A percentile compares a stretch with the other conserved stretches of the same genome.
Evolutionary conservation across 140 eudicot species (phyloP).

Genomic region (Flaveria floridana): DNA sequence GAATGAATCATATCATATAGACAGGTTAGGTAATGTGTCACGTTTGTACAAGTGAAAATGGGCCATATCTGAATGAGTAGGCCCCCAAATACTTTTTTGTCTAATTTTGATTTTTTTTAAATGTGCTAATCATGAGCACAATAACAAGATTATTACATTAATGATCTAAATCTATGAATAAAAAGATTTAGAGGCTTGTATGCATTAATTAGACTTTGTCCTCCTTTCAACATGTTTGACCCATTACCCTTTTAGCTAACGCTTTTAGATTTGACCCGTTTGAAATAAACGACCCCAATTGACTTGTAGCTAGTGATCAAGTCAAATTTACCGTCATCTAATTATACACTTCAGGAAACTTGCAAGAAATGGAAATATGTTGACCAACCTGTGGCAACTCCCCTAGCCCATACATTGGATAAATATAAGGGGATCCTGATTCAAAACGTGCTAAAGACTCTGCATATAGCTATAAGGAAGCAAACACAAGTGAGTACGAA

Average conservation of each 20-base stretch:
- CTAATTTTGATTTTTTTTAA: background rate
- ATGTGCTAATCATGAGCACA: background rate
- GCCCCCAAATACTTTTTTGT: background rate
- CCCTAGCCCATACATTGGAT: constrained; percentile 90
- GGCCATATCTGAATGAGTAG: background rate
- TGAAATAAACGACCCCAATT: background rate
- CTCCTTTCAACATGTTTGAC: constrained; percentile 1
- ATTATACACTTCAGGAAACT: background rate
- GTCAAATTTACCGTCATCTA: background rate
- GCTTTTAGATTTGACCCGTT: background rate
- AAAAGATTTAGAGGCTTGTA: constrained; percentile 2
- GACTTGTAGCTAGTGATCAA: background rate
- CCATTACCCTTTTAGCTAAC: background rate
- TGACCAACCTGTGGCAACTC: constrained; percentile 87
- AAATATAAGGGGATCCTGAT: constrained; percentile 86
- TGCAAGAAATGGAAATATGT: constrained; percentile 14
- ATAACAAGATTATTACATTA: background rate
- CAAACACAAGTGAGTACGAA: constrained; percentile 11
- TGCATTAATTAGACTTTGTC: background rate
- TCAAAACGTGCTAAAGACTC: constrained; percentile 87
- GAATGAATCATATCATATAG: background rate
- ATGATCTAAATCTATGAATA: constrained; percentile 4
- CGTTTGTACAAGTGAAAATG: background rate
- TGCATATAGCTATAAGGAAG: constrained; percentile 65
- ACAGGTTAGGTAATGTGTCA: constrained; percentile 4